Base-by-base conservation (phyloP, 176 grass and related monocot genomes). In the maize (Zea mays) region DNA sequence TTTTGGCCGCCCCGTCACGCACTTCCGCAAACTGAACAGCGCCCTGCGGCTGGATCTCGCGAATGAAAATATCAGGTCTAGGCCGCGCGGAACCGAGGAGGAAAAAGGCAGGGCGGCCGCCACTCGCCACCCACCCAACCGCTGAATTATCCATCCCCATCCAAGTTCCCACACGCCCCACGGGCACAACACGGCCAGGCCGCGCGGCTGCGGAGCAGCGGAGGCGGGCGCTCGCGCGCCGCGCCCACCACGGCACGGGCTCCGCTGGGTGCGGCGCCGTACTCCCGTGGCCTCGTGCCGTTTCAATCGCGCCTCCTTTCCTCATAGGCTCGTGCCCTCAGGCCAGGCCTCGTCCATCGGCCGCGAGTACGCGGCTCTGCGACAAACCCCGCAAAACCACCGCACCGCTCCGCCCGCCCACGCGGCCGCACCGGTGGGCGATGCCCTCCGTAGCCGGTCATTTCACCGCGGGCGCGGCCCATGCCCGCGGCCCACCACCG, bases 351-450 rank as follows among this genome's bases (percentile, higher is more conserved):
- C 27, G 27, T 51, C 75, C 75, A 35, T 63, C 20, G 65, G 67
- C 79, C 79, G 66, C 76, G 38, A 27, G 27, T 27, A 21, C 55
- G 61, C 19, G 56, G 10, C 8, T 20, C 27, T 27, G 63, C 81
- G 86, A 75, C 86, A 90, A 90, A 83, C 50, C 87, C 74, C 61
- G 40, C 70, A 51, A 46, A 81, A 73, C 69, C 88, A 84, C 79
- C 27, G 27, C 27, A 27, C 27, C 27, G 27, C 27, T 27, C 27
- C 27, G 27, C 27, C 27, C 27, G 27, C 27, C 75, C 78, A 82
- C 86, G 81, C 89, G 76, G 86, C 81, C 90, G 69, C 85, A 86
- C 66, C 85, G 71, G 85, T 80, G 67, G 67, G 67, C 67, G 67
- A 75, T 56, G 58, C 83, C 55, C 44, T 77, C 85, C 68, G 43